Conservation (phyloP, 1,139 yeast species). For the Wickerhamomyces sp. region DNA sequence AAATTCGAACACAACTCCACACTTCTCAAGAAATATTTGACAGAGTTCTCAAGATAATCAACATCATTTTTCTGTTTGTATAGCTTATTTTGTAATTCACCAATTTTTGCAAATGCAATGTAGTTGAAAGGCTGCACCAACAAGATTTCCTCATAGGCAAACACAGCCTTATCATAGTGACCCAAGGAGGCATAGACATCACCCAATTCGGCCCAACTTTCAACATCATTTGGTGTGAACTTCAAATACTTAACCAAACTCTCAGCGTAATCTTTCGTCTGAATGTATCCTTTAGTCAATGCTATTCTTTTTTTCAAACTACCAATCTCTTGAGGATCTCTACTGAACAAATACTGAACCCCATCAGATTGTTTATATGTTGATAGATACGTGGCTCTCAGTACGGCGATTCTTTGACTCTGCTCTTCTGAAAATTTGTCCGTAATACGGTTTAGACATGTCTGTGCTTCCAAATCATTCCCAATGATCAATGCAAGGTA, state of each 20-base stretch:
- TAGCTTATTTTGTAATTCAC: constrained; percentile 33
- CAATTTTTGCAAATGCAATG: constrained; percentile 61
- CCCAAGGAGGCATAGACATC: constrained; percentile 56
- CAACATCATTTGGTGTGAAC: constrained; percentile 58
- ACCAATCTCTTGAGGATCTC: constrained; percentile 28
- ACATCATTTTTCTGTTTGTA: constrained; percentile 6
- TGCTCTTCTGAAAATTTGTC: constrained; percentile 57
- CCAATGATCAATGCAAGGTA: constrained; percentile 59
- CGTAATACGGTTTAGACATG: constrained; percentile 52
- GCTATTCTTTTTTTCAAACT: constrained; percentile 33
- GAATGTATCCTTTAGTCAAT: constrained; percentile 23
- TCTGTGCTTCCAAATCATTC: constrained; percentile 67
- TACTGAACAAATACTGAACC: constrained; percentile 29
- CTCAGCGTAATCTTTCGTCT: constrained; percentile 24
- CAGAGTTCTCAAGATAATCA: constrained; percentile 11
- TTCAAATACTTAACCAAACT: constrained; percentile 25
- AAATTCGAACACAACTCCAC: constrained; percentile 72
- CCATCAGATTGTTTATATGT: constrained; percentile 37
- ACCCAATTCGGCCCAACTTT: constrained; percentile 74
- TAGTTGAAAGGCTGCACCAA: constrained; percentile 68
- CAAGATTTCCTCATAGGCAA: constrained; percentile 64
- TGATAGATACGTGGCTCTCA: constrained; percentile 53
- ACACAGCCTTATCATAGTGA: constrained; percentile 61
- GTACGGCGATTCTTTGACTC: constrained; percentile 53
- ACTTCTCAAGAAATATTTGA: constrained; percentile 59